Conservation (phyloP, 2,329 filamentous ascomycete species). For the Tricladium varicosporioides region DNA sequence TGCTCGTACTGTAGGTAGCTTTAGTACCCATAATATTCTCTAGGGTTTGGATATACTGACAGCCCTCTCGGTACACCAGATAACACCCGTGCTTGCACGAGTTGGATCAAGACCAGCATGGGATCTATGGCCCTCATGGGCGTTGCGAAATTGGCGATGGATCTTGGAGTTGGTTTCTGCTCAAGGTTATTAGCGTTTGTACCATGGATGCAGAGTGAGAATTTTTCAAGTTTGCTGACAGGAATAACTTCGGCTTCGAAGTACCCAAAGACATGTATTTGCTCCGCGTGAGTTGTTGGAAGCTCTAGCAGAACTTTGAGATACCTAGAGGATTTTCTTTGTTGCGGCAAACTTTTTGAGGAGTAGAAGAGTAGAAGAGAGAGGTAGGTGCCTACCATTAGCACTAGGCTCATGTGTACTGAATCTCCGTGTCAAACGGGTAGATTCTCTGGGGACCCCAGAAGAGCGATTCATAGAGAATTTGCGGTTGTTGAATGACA, state of each 20-base stretch:
- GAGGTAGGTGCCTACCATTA: constrained; percentile 46
- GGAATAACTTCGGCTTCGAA: background rate
- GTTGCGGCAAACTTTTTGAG: background rate
- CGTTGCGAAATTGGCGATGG: constrained; percentile 84
- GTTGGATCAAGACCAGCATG: constrained; percentile 89
- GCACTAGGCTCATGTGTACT: constrained; percentile 55
- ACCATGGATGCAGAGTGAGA: background rate
- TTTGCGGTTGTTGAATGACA: constrained; percentile 53
- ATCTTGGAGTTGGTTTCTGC: constrained; percentile 79
- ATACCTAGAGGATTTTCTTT: too few species aligned
- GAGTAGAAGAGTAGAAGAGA: constrained; percentile 12
- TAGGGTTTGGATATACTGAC: background rate
- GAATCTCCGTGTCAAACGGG: constrained; percentile 47
- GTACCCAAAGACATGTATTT: background rate
- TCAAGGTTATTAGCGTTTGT: background rate
- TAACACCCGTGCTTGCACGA: constrained; percentile 86
- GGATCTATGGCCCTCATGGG: constrained; percentile 86
- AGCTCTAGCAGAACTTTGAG: too few species aligned
- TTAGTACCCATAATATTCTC: background rate
- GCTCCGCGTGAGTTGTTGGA: too few species aligned
- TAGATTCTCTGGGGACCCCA: constrained; percentile 53
- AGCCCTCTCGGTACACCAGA: constrained; percentile 88
- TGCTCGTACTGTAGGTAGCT: constrained; percentile 62
- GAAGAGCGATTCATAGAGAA: constrained; percentile 68
- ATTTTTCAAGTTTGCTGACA: background rate